These are phyloP conservation scores for Vaccinium myrtillus DNA, from an alignment of 148 eudicot species.

Conservation along the genomic window DNA sequence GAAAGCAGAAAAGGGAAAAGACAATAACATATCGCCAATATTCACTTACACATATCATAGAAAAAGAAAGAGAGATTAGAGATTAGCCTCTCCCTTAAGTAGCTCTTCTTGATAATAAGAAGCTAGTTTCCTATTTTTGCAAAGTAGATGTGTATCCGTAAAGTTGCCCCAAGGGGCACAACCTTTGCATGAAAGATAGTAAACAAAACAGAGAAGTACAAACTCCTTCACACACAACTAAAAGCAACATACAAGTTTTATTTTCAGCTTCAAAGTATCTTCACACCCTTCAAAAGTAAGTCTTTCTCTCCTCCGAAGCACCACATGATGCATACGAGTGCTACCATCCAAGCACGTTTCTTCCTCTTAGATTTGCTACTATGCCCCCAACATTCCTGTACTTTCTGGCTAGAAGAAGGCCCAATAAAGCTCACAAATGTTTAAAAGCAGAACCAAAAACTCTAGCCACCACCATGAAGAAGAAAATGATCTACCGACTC, in stretches of 20 bases:
- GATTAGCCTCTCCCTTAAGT: background rate
- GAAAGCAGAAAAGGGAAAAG: background rate
- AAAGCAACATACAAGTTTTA: background rate
- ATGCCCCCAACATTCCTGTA: background rate
- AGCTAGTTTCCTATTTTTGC: background rate
- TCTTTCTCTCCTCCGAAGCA: background rate
- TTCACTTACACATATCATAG: background rate
- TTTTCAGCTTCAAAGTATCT: background rate
- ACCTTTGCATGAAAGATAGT: background rate
- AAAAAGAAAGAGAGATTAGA: background rate
- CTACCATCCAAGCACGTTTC: background rate
- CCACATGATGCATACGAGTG: background rate
- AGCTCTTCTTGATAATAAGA: background rate
- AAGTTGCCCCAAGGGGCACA: background rate
- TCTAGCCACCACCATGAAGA: background rate
- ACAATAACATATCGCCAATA: background rate
- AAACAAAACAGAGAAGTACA: background rate
- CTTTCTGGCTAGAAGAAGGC: background rate
- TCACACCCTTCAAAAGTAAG: background rate
- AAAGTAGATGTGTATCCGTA: background rate
- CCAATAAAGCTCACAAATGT: background rate
- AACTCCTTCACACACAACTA: background rate
- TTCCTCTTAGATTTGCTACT: slow-evolving; percentile 1
- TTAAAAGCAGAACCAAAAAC: background rate
- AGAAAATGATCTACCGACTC: too few species aligned